A percentile compares a stretch with the other conserved stretches of the same genome.
These are phyloP conservation scores for Ustilago sp. DNA, from an alignment of 1,284 basidiomycete species.

Conservation along the genomic window DNA sequence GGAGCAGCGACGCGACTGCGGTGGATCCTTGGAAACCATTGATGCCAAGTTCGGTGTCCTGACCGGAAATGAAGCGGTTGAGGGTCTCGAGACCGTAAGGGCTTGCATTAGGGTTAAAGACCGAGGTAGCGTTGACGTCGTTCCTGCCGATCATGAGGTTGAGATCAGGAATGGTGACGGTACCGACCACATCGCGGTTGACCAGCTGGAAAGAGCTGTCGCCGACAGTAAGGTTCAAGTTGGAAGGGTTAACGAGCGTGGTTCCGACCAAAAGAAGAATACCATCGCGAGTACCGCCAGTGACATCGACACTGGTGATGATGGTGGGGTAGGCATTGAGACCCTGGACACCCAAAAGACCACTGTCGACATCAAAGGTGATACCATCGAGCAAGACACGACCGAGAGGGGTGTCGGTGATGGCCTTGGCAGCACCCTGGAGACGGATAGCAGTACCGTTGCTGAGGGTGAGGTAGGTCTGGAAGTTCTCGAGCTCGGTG, in stretches of 20 bases:
- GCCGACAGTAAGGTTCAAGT: slow-evolving; percentile 74
- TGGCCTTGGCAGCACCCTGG: slow-evolving; percentile 76
- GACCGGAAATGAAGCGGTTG: slow-evolving; percentile 77
- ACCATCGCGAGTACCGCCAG: slow-evolving; percentile 77
- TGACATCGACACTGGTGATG: slow-evolving; percentile 78
- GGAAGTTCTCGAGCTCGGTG: slow-evolving; percentile 65
- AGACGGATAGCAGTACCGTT: slow-evolving; percentile 75
- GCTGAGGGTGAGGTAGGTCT: slow-evolving; percentile 70
- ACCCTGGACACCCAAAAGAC: slow-evolving; percentile 77
- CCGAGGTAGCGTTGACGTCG: slow-evolving; percentile 62
- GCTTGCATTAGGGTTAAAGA: slow-evolving; percentile 75
- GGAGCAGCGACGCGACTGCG: slow-evolving; percentile 74
- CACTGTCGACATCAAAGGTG: slow-evolving; percentile 79
- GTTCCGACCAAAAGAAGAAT: slow-evolving; percentile 75
- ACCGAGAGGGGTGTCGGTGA: slow-evolving; percentile 79
- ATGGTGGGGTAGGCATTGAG: slow-evolving; percentile 74
- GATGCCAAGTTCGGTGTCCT: slow-evolving; percentile 65
- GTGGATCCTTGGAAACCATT: slow-evolving; percentile 77
- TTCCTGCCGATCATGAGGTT: slow-evolving; percentile 60
- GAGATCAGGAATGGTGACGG: slow-evolving; percentile 56
- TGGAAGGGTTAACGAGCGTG: slow-evolving; percentile 79
- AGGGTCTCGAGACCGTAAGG: slow-evolving; percentile 77
- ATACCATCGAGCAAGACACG: slow-evolving; percentile 79
- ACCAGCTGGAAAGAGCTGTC: slow-evolving; percentile 73
- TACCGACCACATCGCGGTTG: slow-evolving; percentile 70